Evolutionary conservation across 768 basidiomycete genomes (phyloP), one percentile per base, ranked within the genome.

Genomic region (Amanita rimosa): DNA sequence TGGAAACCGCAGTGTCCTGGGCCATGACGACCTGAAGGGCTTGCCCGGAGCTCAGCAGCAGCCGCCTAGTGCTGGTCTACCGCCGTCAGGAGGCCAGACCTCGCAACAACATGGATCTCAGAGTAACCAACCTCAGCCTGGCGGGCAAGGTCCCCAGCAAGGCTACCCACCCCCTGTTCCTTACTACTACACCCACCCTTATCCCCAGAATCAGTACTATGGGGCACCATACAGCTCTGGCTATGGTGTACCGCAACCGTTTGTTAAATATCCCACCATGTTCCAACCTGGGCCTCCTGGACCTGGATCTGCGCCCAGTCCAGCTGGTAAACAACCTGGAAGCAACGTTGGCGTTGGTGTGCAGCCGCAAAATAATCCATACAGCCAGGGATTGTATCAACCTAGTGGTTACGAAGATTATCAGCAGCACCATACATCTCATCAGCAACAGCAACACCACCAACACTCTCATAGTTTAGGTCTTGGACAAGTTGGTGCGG

Each of bases 131-230:
- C 72, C 75, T 3, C 83, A 81, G 54, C 75, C 81, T 3, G 69
- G 70, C n/a, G 70, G 69, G 1, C 82, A 83, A 62, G 79, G 73
- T 16, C 79, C 79, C 14, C 82, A 83, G 54, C 81, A 84, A 60
- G 67, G 70, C 42, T 77, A 81, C 54, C 76, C 81, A 29, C 79
- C 81, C 16, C 83, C 81, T 4, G 63, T 73, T 24, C 73, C 71
- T 11, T 75, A 75, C 49, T 80, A 74, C 55, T 79, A 81, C 63
- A 77, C 77, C 53, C 73, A 78, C 55, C 75, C 77, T n/a, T 85
- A 82, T 62, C 79, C 81, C 3, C 83, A 85, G 59, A 83, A 79
- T 55, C 83, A 86, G 56, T 86, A 80, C 64, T 88, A 85, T 53
- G 80, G 83, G 42, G 67, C 75, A 1, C 82, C 85, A 4, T 88